Percentiles rank a stretch among this genome's conserved stretches.
These are phyloP conservation scores for Paecilomyces niveus DNA, from an alignment of 2,329 filamentous ascomycete genomes.

Conservation along the genomic window DNA sequence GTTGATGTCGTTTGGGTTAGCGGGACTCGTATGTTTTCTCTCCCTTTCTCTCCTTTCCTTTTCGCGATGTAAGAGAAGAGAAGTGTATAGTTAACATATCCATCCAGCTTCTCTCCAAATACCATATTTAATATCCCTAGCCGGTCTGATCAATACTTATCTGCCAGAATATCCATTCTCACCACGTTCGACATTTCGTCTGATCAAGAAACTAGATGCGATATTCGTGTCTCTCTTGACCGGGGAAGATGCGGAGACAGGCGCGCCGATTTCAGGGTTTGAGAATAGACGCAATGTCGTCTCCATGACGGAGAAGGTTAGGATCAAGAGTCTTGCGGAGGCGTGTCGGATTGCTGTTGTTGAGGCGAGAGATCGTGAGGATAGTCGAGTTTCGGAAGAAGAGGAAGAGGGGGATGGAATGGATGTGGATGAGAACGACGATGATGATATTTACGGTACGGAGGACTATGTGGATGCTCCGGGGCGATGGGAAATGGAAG, in stretches of 20 bases:
- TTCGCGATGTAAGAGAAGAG: not conserved
- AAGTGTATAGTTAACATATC: slow-evolving; percentile 1
- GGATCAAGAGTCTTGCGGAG: slow-evolving; percentile 74
- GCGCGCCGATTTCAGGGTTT: slow-evolving; percentile 63
- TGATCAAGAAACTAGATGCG: slow-evolving; percentile 73
- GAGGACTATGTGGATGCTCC: slow-evolving; percentile 24
- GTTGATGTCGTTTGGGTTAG: slow-evolving; percentile 80
- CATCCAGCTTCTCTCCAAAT: slow-evolving; percentile 66
- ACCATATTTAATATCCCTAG: slow-evolving; percentile 73
- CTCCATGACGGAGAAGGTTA: slow-evolving; percentile 80
- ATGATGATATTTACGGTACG: slow-evolving; percentile 35
- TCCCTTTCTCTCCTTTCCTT: not conserved
- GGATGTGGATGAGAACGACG: slow-evolving; percentile 18
- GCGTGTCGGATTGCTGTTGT: slow-evolving; percentile 65
- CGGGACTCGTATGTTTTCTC: slow-evolving; percentile 63
- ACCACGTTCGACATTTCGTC: slow-evolving; percentile 59
- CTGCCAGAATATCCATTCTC: slow-evolving; percentile 64
- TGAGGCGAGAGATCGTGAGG: slow-evolving; percentile 49
- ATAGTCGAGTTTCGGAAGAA: slow-evolving; percentile 32
- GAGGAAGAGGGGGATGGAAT: slow-evolving; percentile 32
- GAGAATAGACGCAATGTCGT: slow-evolving; percentile 46
- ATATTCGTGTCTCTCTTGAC: slow-evolving; percentile 71
- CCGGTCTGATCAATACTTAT: slow-evolving; percentile 64
- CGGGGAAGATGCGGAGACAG: slow-evolving; percentile 60
- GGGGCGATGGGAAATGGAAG: slow-evolving; percentile 54